These are phyloP conservation scores for Fusarium sp. DNA, from an alignment of 2,329 filamentous ascomycete species.

Conservation along the genomic window DNA sequence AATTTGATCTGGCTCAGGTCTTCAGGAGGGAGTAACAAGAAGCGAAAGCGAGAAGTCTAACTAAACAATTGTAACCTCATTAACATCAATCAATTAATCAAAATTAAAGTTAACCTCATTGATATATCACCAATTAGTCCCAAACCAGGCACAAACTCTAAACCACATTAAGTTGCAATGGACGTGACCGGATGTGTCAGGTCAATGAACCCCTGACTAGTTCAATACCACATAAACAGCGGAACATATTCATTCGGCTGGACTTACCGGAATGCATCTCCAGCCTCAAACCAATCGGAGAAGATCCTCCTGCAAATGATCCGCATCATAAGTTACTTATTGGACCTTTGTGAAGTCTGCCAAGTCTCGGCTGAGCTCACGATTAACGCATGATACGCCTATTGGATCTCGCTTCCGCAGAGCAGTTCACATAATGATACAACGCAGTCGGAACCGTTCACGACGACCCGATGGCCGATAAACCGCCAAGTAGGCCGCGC, in stretches of 20 bases:
- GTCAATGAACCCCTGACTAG: neutral
- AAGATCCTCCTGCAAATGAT: neutral
- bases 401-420: neutral
- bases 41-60: neutral
- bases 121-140: neutral
- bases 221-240: neutral
- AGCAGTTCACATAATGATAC: neutral
- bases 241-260: neutral
- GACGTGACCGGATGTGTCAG: neutral
- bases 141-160: neutral
- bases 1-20: neutral
- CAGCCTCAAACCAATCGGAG: neutral
- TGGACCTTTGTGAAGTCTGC: neutral
- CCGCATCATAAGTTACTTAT: neutral
- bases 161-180: neutral
- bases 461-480: neutral
- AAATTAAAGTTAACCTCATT: too few relatives aligned
- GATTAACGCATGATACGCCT: neutral
- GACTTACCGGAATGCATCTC: neutral
- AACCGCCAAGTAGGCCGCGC: neutral
- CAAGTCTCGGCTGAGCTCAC: neutral
- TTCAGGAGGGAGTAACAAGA: neutral
- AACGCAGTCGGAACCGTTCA: neutral
- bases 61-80: too few relatives aligned
- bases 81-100: too few relatives aligned